phyloP scores from a whole-genome alignment of 2,329 filamentous ascomycete species.

The Chaetomium olivaceum region DNA sequence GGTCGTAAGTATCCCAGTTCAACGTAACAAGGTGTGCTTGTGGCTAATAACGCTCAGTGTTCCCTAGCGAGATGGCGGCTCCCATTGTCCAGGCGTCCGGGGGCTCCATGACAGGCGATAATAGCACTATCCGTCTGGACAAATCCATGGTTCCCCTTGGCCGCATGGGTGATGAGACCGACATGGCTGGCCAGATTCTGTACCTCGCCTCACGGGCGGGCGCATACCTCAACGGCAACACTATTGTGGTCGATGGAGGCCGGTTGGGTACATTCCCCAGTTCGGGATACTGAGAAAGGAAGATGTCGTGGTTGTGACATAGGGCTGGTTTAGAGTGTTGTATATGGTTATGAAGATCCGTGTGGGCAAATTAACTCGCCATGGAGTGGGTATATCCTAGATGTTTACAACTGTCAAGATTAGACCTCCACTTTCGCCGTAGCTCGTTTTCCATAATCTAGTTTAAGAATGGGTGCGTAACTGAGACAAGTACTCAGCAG shows the following conservation, averaged over 20 bases:
- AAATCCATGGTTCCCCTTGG: conserved; percentile 56
- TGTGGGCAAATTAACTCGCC: not conserved
- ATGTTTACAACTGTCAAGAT: not conserved
- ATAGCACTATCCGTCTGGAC: conserved; percentile 38
- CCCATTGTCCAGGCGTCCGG: conserved; percentile 46
- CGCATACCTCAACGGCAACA: conserved; percentile 64
- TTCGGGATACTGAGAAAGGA: conserved; percentile 36
- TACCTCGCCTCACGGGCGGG: conserved; percentile 66
- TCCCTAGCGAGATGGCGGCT: conserved; percentile 61
- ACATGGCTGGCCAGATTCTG: conserved; percentile 65
- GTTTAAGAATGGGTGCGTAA: not conserved
- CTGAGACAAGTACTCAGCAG: not conserved
- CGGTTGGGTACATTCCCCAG: conserved; percentile 57
- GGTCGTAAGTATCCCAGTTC: conserved; percentile 45
- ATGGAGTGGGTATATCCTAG: not conserved
- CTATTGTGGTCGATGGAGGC: conserved; percentile 64
- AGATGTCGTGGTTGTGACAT: too few relatives aligned
- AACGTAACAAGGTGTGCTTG: not conserved
- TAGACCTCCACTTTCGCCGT: not conserved
- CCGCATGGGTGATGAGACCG: conserved; percentile 60
- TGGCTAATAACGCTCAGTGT: conserved; percentile 45
- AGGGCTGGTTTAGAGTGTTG: not conserved
- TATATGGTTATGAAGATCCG: not conserved
- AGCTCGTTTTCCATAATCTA: not conserved
- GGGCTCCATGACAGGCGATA: conserved; percentile 38